A percentile compares a stretch with the other conserved stretches of the same genome.
Conservation (phyloP, 1,284 basidiomycete genomes). For the Leucoagaricus sp. region DNA sequence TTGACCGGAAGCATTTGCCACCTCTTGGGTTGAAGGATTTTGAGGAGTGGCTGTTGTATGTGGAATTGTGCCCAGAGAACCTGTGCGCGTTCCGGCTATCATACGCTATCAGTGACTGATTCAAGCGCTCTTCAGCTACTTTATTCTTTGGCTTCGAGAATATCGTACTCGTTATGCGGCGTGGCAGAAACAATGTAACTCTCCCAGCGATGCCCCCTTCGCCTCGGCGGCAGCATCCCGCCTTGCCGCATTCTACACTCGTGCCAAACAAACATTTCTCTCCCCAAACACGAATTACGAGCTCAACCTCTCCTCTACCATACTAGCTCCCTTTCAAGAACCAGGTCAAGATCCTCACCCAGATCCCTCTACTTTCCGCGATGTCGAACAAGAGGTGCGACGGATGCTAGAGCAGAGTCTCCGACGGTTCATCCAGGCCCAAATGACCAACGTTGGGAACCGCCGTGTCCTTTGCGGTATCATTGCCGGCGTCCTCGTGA, state of each 20-base stretch:
- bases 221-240: conserved; percentile 7
- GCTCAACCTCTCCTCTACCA: conserved; percentile 64
- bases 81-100: conserved; percentile 43
- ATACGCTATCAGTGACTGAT: conserved; percentile 7
- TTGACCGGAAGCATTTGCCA: conserved; percentile 69
- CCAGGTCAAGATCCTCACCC: conserved; percentile 51
- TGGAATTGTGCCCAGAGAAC: conserved; percentile 69
- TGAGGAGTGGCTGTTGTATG: conserved; percentile 78
- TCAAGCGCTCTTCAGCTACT: conserved; percentile 49
- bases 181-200: conserved; percentile 57
- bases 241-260: conserved; percentile 69
- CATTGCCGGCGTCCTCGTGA: conserved; percentile 52
- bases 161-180: conserved; percentile 52
- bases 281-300: conserved; percentile 68
- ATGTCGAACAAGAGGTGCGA: conserved; percentile 57
- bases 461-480: conserved; percentile 70
- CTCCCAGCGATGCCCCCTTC: conserved; percentile 35
- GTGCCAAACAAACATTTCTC: conserved; percentile 78
- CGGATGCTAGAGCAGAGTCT: conserved; percentile 64
- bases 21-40: conserved; percentile 77
- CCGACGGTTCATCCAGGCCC: conserved; percentile 65
- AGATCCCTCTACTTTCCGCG: conserved; percentile 62
- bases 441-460: conserved; percentile 77
- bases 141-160: conserved; percentile 77
- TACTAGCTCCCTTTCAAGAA: conserved; percentile 64